Evolutionary conservation across 306 rosid species (phyloP), one percentile per base, ranked within the genome.

Genomic region (Gynostemma pentaphyllum): DNA sequence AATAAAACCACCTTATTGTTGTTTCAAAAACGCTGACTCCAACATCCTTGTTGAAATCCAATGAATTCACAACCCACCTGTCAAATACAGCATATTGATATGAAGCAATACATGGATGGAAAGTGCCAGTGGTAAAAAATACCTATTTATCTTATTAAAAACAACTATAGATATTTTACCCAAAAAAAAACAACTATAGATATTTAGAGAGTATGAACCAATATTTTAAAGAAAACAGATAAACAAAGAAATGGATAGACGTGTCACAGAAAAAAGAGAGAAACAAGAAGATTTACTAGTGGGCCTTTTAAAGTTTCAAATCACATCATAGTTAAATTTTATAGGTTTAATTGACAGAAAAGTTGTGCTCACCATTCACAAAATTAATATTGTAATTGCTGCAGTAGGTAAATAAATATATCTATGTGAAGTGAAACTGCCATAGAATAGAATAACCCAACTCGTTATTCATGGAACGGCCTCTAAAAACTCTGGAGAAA

Each of bases 21-120:
- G 97, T 90, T 94, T 90, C 97, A 75, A 90, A 90, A 68, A 90
- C 96, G 64, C 97, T 90, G 64, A 94, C 96, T 28, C 85, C 96
- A 48, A 85, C 80, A 66, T 90, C 85, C 95, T 87, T 90, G 81
- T 90, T 69, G 80, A 90, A 90, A 80, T 90, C 90, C 88, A 90
- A 77, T 13, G 84, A 66, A 72, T 70, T 87, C 46, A 79, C 85
- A 18, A 90, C 77, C 97, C 97, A 90, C 68, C 97, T 90, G 91
- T 70, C 78, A 80, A 66, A 28, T 72, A 54, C 6, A 42, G 22
- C 16, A 55, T 9, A 23, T 4, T 22, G 7, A 32, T 32, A 32
- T 32, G 7, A 32, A 32, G 37, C 37, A 42, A 42, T 1, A 10
- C 3, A 14, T 7, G 2, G 46, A 42, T 42, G n/a, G 16, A 12